Base-by-base conservation (phyloP, 805 yeast genomes). In the Pichia insulana region DNA sequence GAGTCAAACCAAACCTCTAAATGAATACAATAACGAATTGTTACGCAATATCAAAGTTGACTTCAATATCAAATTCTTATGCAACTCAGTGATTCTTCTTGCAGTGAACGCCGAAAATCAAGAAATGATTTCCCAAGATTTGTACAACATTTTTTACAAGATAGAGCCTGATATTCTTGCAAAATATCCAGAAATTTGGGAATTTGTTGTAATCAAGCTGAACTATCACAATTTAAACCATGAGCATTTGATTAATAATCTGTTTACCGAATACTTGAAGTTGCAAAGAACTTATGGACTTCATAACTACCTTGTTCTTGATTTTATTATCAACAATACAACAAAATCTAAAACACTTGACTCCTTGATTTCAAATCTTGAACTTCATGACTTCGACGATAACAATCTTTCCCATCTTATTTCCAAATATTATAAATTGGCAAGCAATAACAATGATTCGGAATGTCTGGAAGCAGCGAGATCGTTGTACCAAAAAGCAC, bases 151-250 rank as follows among this genome's bases (percentile, higher is more conserved):
- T 3, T 39, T 59, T 19, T 31, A 33, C 2, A 45, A 45, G 3
- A 27, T 56, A 13, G 59, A 58, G 30, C 35, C 44, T 3, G 40
- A 42, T 1, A 40, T 58, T 1, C 36, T 56, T 22, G 35, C 27
- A 2, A 35, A 40, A 12, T 59, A 58, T 40, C 63, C 63, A 2
- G 65, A 61, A 40, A 37, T 59, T 22, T 61, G 65, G 65, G 35
- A 50, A 8, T 53, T 59, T 36, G 53, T 58, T 2, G 30, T 54
- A 3, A 47, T 46, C n/a, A 61, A 59, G 36, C 36, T 61, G 18
- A 49, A 48, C 36, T 44, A 50, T 30, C 54, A 53, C 36, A 22
- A 43, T 1, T 28, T 52, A 20, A 25, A 56, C 11, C 36, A 44
- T n/a, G 50, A 47, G 16, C 44, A 38, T 18, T 40, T 46, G 17